Conservation (phyloP, 257 asterid species). For the Gentiana straminea region DNA sequence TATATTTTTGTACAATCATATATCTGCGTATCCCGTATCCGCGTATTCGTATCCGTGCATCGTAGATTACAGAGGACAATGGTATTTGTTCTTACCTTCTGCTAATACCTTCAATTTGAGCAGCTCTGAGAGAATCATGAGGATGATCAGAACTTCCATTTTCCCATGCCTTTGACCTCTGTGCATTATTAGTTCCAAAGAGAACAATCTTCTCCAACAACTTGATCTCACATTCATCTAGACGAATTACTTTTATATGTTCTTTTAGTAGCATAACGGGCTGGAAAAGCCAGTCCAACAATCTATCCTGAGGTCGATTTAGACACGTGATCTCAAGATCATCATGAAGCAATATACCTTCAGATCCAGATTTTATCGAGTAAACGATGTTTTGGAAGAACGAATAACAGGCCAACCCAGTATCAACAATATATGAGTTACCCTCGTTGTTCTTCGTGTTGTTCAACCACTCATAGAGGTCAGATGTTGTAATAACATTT, state of each 20-base stretch:
- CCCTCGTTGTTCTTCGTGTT: slow-evolving; percentile 29
- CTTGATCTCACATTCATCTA: slow-evolving; percentile 63
- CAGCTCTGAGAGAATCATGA: slow-evolving; percentile 61
- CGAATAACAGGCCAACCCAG: slow-evolving; percentile 73
- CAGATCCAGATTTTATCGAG: slow-evolving; percentile 63
- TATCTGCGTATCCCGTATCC: too few species aligned
- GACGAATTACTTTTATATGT: slow-evolving; percentile 51
- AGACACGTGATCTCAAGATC: slow-evolving; percentile 63
- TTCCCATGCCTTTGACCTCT: slow-evolving; percentile 63
- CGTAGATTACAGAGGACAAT: too few species aligned
- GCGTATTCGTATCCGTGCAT: too few species aligned
- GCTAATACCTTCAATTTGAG: slow-evolving; percentile 82
- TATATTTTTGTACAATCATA: too few species aligned
- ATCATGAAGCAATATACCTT: slow-evolving; percentile 57
- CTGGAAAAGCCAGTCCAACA: slow-evolving; percentile 86
- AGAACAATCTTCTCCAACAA: slow-evolving; percentile 63
- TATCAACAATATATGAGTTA: slow-evolving; percentile 37
- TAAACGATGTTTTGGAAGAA: slow-evolving; percentile 41
- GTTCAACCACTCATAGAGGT: slow-evolving; percentile 76
- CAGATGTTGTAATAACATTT: slow-evolving; percentile 38
- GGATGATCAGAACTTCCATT: slow-evolving; percentile 48
- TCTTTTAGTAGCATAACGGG: slow-evolving; percentile 82
- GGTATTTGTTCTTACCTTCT: slow-evolving; percentile 45
- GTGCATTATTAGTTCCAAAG: slow-evolving; percentile 33
- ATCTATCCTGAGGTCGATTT: slow-evolving; percentile 77